Evolutionary conservation across 768 basidiomycete species (phyloP).

Genomic region (Pisolithus tinctorius): DNA sequence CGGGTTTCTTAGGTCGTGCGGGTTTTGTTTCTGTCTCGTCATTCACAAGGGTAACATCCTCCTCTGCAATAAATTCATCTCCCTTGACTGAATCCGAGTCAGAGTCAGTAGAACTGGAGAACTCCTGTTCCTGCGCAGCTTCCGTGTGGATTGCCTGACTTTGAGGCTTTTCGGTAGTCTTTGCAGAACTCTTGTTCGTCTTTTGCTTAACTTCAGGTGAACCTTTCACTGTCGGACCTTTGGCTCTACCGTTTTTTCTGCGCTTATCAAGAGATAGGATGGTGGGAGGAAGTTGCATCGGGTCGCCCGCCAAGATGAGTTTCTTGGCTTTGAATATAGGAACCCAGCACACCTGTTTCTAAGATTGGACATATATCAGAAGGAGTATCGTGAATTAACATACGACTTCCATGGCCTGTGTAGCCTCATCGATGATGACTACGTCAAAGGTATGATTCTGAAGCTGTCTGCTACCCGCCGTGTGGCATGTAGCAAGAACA

Average conservation of each 20-base stretch:
- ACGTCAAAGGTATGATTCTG: conserved; percentile 80
- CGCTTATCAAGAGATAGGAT: conserved; percentile 60
- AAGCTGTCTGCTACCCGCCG: conserved; percentile 80
- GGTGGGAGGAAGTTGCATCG: conserved; percentile 93
- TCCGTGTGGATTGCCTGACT: not conserved
- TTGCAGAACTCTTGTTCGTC: not conserved
- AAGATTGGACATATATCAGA: not conserved
- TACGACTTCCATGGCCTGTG: conserved; percentile 93
- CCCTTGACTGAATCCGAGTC: conserved; percentile 15
- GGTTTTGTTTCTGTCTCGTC: conserved; percentile 1
- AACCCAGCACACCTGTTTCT: conserved; percentile 64
- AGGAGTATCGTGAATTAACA: conserved; percentile 13
- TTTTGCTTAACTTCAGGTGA: not conserved
- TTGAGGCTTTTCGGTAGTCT: not conserved
- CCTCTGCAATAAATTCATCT: conserved; percentile 16
- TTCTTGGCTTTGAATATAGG: conserved; percentile 91
- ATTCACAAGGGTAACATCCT: conserved; percentile 2
- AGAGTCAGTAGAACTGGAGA: conserved; percentile 5
- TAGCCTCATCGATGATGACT: conserved; percentile 95
- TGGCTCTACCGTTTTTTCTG: conserved; percentile 22
- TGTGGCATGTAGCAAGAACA: conserved; percentile 91
- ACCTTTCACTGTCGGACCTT: not conserved
- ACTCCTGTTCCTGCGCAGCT: not conserved
- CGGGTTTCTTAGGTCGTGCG: conserved; percentile 3
- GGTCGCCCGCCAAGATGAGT: conserved; percentile 88